Evolutionary conservation across 2,329 filamentous ascomycete species (phyloP).

Genomic region (Sporothrix sp.): DNA sequence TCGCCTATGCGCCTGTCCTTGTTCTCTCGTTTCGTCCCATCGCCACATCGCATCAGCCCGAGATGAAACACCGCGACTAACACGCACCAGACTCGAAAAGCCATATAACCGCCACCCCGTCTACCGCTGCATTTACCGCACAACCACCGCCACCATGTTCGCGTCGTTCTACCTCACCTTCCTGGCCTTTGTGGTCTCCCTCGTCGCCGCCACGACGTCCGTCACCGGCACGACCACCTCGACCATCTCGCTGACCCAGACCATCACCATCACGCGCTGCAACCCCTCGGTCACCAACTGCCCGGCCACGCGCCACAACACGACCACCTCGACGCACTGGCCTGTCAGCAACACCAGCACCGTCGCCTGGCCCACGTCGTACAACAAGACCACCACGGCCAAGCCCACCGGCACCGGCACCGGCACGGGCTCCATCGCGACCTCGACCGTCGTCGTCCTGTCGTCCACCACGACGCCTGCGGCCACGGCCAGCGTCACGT

Average conservation of each 20-base stretch:
- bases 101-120: not conserved
- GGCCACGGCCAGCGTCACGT: slow-evolving; percentile 6
- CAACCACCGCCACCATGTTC: slow-evolving; percentile 13
- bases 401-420: slow-evolving; percentile 16
- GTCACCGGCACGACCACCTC: slow-evolving; percentile 32
- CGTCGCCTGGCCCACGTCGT: slow-evolving; percentile 17
- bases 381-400: slow-evolving; percentile 19
- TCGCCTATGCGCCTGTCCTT: not conserved
- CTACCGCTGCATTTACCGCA: not conserved
- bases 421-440: slow-evolving; percentile 16
- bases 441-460: slow-evolving; percentile 18
- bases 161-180: slow-evolving; percentile 14
- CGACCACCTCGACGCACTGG: slow-evolving; percentile 19
- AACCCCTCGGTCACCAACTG: slow-evolving; percentile 35
- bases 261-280: slow-evolving; percentile 40
- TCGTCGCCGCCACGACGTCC: slow-evolving; percentile 25
- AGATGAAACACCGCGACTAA: too few species aligned
- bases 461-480: slow-evolving; percentile 17
- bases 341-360: slow-evolving; percentile 18
- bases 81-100: too few species aligned
- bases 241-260: slow-evolving; percentile 36
- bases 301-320: slow-evolving; percentile 28
- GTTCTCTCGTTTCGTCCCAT: not conserved
- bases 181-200: slow-evolving; percentile 29
- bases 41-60: not conserved